These are phyloP conservation scores for Vanrija sp. DNA, from an alignment of 1,284 basidiomycete species.

Conservation along the genomic window DNA sequence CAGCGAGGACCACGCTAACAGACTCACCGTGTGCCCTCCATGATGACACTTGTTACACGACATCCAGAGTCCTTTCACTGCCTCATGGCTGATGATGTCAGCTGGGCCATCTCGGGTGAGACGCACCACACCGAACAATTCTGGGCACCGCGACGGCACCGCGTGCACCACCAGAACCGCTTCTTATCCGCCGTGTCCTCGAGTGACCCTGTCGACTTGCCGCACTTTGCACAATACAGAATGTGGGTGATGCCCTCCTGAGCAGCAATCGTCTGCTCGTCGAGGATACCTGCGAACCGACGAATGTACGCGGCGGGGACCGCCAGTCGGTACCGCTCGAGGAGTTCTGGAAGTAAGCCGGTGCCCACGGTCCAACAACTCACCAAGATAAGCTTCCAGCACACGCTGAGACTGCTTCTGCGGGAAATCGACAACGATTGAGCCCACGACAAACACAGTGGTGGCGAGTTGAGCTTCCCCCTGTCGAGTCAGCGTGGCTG, in stretches of 20 bases:
- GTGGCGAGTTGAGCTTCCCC: slow-evolving; percentile 43
- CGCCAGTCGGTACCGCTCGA: slow-evolving; percentile 29
- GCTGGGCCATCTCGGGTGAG: background rate
- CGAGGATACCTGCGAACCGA: slow-evolving; percentile 20
- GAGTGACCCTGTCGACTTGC: slow-evolving; percentile 37
- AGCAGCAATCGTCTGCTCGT: slow-evolving; percentile 24
- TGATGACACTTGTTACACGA: slow-evolving; percentile 39
- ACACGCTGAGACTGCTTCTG: slow-evolving; percentile 29
- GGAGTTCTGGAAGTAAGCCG: slow-evolving; percentile 26
- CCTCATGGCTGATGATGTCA: slow-evolving; percentile 24
- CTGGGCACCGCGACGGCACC: slow-evolving; percentile 32
- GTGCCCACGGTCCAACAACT: slow-evolving; percentile 1
- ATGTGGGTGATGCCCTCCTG: slow-evolving; percentile 40
- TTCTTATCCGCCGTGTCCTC: slow-evolving; percentile 35
- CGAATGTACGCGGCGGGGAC: slow-evolving; percentile 35
- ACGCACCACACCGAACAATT: slow-evolving; percentile 38
- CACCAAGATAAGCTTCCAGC: slow-evolving; percentile 37
- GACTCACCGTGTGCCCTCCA: slow-evolving; percentile 36
- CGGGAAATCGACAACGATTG: slow-evolving; percentile 28
- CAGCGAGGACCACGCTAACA: background rate
- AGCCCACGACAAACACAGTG: slow-evolving; percentile 27
- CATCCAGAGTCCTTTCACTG: slow-evolving; percentile 38
- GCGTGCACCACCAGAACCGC: slow-evolving; percentile 42
- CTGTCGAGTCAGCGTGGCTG: slow-evolving; percentile 17
- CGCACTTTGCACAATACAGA: slow-evolving; percentile 31